These are phyloP conservation scores for Paecilomyces sp. DNA, from an alignment of 2,329 filamentous ascomycete species.

Conservation along the genomic window DNA sequence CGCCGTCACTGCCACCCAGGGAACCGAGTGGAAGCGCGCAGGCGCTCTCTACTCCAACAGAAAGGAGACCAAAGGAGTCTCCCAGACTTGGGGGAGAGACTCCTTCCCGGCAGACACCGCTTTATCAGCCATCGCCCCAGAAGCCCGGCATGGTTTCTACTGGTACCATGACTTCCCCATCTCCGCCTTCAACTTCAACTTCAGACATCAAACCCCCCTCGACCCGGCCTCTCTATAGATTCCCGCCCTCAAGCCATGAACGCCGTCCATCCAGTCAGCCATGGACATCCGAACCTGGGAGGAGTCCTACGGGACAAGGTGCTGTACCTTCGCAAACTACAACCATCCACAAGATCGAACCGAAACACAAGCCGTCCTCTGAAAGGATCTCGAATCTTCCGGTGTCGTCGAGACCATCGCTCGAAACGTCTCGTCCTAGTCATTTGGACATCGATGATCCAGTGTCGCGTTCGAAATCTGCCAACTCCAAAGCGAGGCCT, in stretches of 20 bases:
- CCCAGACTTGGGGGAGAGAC: conserved; percentile 17
- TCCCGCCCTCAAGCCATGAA: conserved; percentile 41
- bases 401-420: conserved; percentile 57
- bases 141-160: conserved; percentile 55
- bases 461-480: conserved; percentile 54
- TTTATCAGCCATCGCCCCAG: conserved; percentile 40
- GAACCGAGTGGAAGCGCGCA: conserved; percentile 18
- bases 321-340: conserved; percentile 27
- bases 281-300: conserved; percentile 26
- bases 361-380: conserved; percentile 44
- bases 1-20: conserved; percentile 17
- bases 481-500: conserved; percentile 63
- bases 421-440: conserved; percentile 63
- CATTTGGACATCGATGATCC: conserved; percentile 55
- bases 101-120: conserved; percentile 19
- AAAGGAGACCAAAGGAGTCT: conserved; percentile 15
- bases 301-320: conserved; percentile 12
- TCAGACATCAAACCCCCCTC: conserved; percentile 19
- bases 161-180: conserved; percentile 69
- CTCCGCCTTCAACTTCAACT: conserved; percentile 31
- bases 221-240: conserved; percentile 45
- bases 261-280: conserved; percentile 44
- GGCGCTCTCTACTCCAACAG: conserved; percentile 16
- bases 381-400: conserved; percentile 48
- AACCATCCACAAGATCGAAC: conserved; percentile 32